Evolutionary conservation across 768 basidiomycete genomes (phyloP), one percentile per base, ranked within the genome.

Genomic region (Tremella mesenterica): DNA sequence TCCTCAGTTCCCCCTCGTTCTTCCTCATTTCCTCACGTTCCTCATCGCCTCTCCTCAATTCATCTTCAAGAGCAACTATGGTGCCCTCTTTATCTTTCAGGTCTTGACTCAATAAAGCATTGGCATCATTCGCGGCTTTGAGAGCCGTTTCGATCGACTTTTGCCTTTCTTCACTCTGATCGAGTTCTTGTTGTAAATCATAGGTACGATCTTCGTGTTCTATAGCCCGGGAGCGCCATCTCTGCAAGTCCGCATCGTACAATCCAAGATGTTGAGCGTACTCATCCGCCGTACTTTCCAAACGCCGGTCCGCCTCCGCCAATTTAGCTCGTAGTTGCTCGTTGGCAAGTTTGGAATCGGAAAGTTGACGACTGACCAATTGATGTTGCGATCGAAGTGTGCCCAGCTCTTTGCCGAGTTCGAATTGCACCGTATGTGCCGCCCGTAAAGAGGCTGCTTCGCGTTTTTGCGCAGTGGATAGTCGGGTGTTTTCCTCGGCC

Each of bases 281-380:
- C 21, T 57, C 55, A 18, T 51, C 54, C 31, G 28, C 30, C 13
- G 54, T 56, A 12, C 33, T 46, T 30, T 46, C 50, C 18, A 52
- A 16, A 20, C 48, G 50, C 9, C 26, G 28, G 10, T 44, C 44
- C 5, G 18, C 44, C 14, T 46, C 55, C 16, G 10, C 23, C 10
- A 46, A 41, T 14, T 48, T 36, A 7, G 23, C 38, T 16, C 23
- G n/a, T 5, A 41, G 38, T 18, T 41, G n/a, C 23, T 41, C 38
- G n/a, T 18, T 23, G 8, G n/a, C 38, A 16, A 18, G 27, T 18
- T 54, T 29, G 30, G 28, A 21, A 30, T 27, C 18, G 39, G 16
- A 23, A 31, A 28, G 16, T 18, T 33, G 30, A 20, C 21, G 5
- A 29, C 27, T 20, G 29, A 41, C 13, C 13, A 8, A 7, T 39